A percentile compares a stretch with the other conserved stretches of the same genome.
Conservation (phyloP, 805 yeast species). For the Kuraishia capsulata region DNA sequence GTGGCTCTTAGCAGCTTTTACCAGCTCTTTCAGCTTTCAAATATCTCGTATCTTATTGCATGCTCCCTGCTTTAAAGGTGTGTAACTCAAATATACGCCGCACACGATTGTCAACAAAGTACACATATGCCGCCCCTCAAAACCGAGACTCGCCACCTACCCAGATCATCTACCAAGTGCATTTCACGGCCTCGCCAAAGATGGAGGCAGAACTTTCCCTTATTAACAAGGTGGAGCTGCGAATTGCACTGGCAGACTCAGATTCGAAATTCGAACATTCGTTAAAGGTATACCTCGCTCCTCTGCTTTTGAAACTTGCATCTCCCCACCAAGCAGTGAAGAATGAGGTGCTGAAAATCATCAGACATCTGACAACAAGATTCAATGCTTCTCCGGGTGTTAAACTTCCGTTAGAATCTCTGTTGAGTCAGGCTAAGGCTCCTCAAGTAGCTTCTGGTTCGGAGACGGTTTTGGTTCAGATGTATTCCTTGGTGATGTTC, state of each 20-base stretch:
- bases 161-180: no score
- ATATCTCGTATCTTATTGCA: no score
- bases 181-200: no score
- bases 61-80: no score
- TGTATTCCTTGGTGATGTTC: constrained; percentile 57
- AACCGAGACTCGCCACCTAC: no score
- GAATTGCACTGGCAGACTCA: constrained; percentile 67
- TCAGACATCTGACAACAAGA: constrained; percentile 62
- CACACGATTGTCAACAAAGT: no score
- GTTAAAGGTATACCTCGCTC: constrained; percentile 58
- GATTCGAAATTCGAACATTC: constrained; percentile 55
- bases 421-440: constrained; percentile 52
- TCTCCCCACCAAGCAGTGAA: constrained; percentile 64
- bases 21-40: no score
- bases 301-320: constrained; percentile 68
- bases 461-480: constrained; percentile 42
- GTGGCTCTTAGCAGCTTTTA: no score
- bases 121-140: no score
- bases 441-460: constrained; percentile 36
- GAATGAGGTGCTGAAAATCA: constrained; percentile 53
- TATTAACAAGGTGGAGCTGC: constrained; percentile 71
- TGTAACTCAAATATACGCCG: no score
- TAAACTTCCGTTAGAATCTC: constrained; percentile 54
- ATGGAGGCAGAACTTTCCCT: constrained; percentile 45
- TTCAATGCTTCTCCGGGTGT: constrained; percentile 45